Percentiles rank a stretch among this genome's conserved stretches.
These are phyloP conservation scores for Crotalaria pallida DNA, from an alignment of 306 rosid species.

Conservation along the genomic window DNA sequence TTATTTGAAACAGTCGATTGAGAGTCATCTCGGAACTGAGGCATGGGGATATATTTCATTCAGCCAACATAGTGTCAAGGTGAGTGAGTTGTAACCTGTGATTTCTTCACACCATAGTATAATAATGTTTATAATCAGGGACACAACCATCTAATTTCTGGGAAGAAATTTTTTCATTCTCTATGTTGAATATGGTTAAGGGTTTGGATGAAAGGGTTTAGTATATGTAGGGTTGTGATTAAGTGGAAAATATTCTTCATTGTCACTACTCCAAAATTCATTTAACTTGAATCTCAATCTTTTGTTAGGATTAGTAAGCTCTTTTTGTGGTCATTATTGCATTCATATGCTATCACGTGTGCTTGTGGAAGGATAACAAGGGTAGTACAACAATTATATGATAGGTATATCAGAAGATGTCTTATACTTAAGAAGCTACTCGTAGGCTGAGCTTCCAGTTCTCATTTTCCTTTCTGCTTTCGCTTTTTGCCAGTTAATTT, in stretches of 20 bases:
- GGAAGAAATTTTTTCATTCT: neutral
- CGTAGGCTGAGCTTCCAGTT: neutral
- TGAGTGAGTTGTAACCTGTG: constrained; percentile 43
- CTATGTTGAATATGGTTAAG: neutral
- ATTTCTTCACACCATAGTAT: neutral
- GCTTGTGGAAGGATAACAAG: neutral
- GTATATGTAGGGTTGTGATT: neutral
- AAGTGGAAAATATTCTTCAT: neutral
- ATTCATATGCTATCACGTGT: neutral
- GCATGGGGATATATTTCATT: constrained; percentile 84
- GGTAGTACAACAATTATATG: neutral
- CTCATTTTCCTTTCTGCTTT: neutral
- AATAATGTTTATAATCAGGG: neutral
- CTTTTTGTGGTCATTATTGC: neutral
- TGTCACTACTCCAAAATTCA: neutral
- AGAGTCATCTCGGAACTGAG: constrained; percentile 93
- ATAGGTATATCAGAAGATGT: neutral
- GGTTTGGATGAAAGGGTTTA: neutral
- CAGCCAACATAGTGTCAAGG: constrained; percentile 97
- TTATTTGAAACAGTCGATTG: constrained; percentile 68
- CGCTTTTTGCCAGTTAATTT: neutral
- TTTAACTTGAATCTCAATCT: neutral
- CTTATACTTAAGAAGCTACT: neutral
- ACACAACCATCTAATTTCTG: neutral
- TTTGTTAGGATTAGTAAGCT: neutral